Conservation (phyloP, 768 basidiomycete species). For the Nevesoporus exiguus region DNA sequence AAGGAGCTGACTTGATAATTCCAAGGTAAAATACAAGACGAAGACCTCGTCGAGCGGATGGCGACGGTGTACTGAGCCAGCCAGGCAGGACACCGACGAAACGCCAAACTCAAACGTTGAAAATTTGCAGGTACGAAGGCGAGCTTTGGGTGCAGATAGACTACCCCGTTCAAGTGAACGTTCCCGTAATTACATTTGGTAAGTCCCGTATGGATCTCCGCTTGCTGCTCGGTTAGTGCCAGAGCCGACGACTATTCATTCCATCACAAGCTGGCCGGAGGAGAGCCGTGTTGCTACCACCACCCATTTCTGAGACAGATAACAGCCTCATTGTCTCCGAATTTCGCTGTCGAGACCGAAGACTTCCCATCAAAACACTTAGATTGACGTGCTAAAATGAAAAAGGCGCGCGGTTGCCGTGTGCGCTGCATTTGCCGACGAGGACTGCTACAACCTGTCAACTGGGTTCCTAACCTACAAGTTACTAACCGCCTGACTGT, state of each 20-base stretch:
- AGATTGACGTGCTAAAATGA: slow-evolving; percentile 23
- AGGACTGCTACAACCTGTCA: slow-evolving; percentile 11
- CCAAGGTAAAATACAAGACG: slow-evolving; percentile 23
- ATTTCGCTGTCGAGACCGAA: neutral
- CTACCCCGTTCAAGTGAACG: neutral
- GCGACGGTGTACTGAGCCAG: slow-evolving; percentile 11
- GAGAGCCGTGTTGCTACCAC: neutral
- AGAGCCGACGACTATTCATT: neutral
- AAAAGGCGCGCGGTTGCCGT: slow-evolving; percentile 20
- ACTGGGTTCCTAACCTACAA: too few relatives aligned
- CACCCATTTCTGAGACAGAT: neutral
- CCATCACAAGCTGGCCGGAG: too few relatives aligned
- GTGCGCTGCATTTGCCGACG: slow-evolving; percentile 9
- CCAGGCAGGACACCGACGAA: slow-evolving; percentile 9
- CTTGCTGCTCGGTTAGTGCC: slow-evolving; percentile 15
- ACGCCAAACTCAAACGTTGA: slow-evolving; percentile 19
- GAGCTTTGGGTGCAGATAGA: slow-evolving; percentile 23
- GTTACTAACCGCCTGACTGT: slow-evolving; percentile 8
- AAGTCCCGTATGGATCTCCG: slow-evolving; percentile 14
- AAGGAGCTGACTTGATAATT: neutral
- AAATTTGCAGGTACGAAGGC: slow-evolving; percentile 25
- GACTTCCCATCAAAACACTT: slow-evolving; percentile 8
- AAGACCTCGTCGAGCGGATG: slow-evolving; percentile 6
- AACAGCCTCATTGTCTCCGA: too few relatives aligned
- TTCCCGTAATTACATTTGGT: slow-evolving; percentile 29